A percentile compares a stretch with the other conserved stretches of the same genome.
phyloP scores from a whole-genome alignment of 2,329 filamentous ascomycete genomes.

The Stachybotrys echinatus region DNA sequence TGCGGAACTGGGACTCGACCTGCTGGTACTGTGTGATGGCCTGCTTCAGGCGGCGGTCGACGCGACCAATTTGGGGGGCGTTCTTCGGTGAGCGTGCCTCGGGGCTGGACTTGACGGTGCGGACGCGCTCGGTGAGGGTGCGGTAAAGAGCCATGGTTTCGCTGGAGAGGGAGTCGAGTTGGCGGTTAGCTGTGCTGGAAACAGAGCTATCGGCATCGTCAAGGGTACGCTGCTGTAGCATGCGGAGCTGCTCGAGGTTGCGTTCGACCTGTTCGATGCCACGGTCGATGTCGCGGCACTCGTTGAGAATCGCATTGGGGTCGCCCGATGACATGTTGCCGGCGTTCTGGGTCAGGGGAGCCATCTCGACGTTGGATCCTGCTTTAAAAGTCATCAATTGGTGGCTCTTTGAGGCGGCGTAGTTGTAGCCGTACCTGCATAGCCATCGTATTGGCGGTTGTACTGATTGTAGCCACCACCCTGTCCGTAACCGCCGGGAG shows the following conservation, averaged over 20 bases:
- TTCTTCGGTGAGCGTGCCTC: constrained; percentile 71
- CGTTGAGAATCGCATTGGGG: constrained; percentile 76
- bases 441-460: constrained; percentile 14
- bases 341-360: constrained; percentile 52
- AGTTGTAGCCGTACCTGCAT: constrained; percentile 24
- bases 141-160: constrained; percentile 83
- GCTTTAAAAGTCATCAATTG: constrained; percentile 2
- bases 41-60: constrained; percentile 73
- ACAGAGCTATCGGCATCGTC: constrained; percentile 68
- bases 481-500: constrained; percentile 26
- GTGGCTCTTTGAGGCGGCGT: too few relatives aligned
- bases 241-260: constrained; percentile 66
- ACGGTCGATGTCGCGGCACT: constrained; percentile 74
- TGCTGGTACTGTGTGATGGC: constrained; percentile 80
- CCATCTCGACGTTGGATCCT: constrained; percentile 64
- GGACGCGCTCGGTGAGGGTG: constrained; percentile 71
- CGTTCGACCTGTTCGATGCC: constrained; percentile 70
- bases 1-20: constrained; percentile 74
- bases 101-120: constrained; percentile 74
- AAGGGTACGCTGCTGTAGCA: constrained; percentile 66
- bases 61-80: constrained; percentile 71
- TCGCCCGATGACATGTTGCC: constrained; percentile 45
- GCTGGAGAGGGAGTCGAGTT: constrained; percentile 67
- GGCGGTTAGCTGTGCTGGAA: constrained; percentile 58
- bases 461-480: constrained; percentile 4